phyloP scores from a whole-genome alignment of 2,329 filamentous ascomycete genomes.

The Canariomyces notabilis region DNA sequence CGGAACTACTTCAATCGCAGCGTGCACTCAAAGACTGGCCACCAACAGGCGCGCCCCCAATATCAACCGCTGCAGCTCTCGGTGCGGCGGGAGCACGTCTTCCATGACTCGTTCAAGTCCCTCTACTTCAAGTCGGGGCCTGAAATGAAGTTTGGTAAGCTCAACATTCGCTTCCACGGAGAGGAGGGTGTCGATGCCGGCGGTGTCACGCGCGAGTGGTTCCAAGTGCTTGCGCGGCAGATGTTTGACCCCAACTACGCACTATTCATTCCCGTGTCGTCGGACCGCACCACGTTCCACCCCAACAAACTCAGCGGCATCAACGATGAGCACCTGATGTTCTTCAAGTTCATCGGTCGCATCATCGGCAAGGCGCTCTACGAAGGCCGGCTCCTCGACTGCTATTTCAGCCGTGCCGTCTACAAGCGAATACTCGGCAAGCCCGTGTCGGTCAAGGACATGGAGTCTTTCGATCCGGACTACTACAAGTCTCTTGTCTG shows the following conservation, averaged over 20 bases:
- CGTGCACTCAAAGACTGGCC: constrained; percentile 66
- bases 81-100: constrained; percentile 90
- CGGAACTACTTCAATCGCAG: constrained; percentile 97
- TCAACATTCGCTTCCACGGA: constrained; percentile 94
- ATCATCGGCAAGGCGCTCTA: constrained; percentile 98
- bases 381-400: constrained; percentile 91
- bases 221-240: constrained; percentile 91
- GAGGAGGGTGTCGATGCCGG: constrained; percentile 98
- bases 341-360: constrained; percentile 99
- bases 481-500: constrained; percentile 98
- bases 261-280: constrained; percentile 92
- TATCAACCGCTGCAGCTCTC: constrained; percentile 74
- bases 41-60: constrained; percentile 63
- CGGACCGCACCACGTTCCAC: constrained; percentile 97
- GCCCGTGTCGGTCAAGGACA: constrained; percentile 94
- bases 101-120: constrained; percentile 97
- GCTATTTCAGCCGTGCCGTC: constrained; percentile 96
- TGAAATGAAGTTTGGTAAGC: constrained; percentile 98
- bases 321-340: constrained; percentile 92
- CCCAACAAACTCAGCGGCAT: constrained; percentile 90
- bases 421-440: constrained; percentile 97
- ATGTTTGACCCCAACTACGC: constrained; percentile 99
- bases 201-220: constrained; percentile 97
- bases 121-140: constrained; percentile 94
- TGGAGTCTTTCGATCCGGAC: constrained; percentile 96